A percentile compares a stretch with the other conserved stretches of the same genome.
Evolutionary conservation across 805 yeast species (phyloP).

Genomic region (Candida caryicola): DNA sequence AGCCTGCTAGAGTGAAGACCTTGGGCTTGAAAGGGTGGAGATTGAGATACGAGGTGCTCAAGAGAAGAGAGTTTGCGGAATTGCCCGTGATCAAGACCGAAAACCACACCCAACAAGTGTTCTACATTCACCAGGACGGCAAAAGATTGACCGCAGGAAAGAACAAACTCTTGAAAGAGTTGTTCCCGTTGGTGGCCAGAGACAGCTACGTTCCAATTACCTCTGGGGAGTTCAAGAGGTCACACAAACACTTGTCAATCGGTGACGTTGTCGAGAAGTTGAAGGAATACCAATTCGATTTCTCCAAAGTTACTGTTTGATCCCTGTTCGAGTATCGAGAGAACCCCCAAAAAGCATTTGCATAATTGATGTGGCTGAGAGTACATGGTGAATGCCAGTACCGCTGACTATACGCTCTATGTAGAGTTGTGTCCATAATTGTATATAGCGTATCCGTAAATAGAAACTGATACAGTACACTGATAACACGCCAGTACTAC

Average conservation of each 20-base stretch:
- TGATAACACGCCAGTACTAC: no score
- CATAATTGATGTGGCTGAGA: no score
- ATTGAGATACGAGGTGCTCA: constrained; percentile 71
- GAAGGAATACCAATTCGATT: constrained; percentile 43
- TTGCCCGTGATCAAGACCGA: constrained; percentile 36
- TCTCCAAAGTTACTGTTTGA: constrained; percentile 24
- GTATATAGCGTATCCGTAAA: constrained; percentile 1
- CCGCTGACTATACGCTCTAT: no score
- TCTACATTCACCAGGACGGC: constrained; percentile 46
- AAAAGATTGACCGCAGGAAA: constrained; percentile 59
- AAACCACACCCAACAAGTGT: constrained; percentile 39
- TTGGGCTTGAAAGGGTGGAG: constrained; percentile 92
- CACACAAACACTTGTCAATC: constrained; percentile 43
- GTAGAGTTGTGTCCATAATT: no score
- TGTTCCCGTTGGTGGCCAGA: constrained; percentile 50
- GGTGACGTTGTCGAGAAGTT: constrained; percentile 51
- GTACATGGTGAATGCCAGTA: no score
- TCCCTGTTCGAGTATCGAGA: no score
- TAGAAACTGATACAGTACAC: no score
- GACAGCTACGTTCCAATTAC: constrained; percentile 44
- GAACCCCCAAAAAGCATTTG: no score
- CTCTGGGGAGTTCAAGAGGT: constrained; percentile 46
- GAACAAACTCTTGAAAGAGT: constrained; percentile 53
- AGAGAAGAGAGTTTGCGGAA: constrained; percentile 37
- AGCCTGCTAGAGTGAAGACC: constrained; percentile 86